phyloP scores from a whole-genome alignment of 805 yeast genomes.

The Yamadazyma insecticola region DNA sequence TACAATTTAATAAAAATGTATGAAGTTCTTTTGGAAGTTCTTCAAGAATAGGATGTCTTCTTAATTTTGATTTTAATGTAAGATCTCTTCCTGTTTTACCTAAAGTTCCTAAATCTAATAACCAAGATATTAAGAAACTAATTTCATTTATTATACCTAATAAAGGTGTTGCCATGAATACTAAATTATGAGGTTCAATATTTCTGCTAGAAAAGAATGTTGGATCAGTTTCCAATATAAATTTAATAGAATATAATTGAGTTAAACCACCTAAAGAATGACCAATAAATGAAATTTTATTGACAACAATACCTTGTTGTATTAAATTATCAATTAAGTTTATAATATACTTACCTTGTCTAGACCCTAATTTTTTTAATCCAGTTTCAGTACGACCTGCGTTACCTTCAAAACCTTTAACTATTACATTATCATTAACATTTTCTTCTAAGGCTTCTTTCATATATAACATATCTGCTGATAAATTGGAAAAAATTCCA shows the following conservation, averaged over 20 bases:
- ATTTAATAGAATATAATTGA: slow-evolving; percentile 37
- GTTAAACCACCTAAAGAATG: slow-evolving; percentile 43
- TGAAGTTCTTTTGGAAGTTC: slow-evolving; percentile 38
- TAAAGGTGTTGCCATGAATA: slow-evolving; percentile 40
- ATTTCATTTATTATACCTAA: slow-evolving; percentile 39
- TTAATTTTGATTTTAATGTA: slow-evolving; percentile 29
- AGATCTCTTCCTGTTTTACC: slow-evolving; percentile 44
- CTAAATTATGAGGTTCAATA: slow-evolving; percentile 29
- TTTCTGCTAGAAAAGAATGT: slow-evolving; percentile 23
- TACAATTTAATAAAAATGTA: slow-evolving; percentile 22
- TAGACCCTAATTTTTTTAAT: slow-evolving; percentile 30
- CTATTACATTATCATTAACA: slow-evolving; percentile 28
- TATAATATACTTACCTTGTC: slow-evolving; percentile 24
- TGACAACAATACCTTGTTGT: slow-evolving; percentile 14
- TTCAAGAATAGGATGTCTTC: slow-evolving; percentile 32
- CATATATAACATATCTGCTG: slow-evolving; percentile 41
- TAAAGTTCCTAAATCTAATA: slow-evolving; percentile 39
- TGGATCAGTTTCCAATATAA: slow-evolving; percentile 22
- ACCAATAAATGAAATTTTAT: slow-evolving; percentile 36
- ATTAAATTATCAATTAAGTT: slow-evolving; percentile 19
- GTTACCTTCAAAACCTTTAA: slow-evolving; percentile 35
- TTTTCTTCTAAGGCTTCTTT: slow-evolving; percentile 27
- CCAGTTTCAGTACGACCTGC: slow-evolving; percentile 42
- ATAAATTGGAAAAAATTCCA: slow-evolving; percentile 39
- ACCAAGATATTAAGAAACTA: slow-evolving; percentile 36